Evolutionary conservation across 352 stramenopile species (phyloP).

Genomic region (Phytophthora sp.): DNA sequence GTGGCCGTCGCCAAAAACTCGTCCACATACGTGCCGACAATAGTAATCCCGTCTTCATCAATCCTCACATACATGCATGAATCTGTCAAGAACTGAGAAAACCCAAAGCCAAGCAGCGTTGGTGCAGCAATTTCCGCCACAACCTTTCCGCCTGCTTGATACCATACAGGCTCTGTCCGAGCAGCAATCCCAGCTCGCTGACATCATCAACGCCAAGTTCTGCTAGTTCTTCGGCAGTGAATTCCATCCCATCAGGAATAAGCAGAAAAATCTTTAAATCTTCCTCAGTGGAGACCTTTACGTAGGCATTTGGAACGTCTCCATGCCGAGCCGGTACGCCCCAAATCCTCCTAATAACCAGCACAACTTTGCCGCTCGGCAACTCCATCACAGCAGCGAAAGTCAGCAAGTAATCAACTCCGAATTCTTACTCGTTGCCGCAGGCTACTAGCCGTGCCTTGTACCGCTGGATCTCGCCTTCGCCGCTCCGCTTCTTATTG

Average conservation of each 20-base stretch:
- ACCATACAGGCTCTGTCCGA: slow-evolving; percentile 40
- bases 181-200: slow-evolving; percentile 17
- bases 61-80: slow-evolving; percentile 33
- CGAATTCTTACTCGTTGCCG: slow-evolving; percentile 22
- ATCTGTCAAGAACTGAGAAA: slow-evolving; percentile 32
- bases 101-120: slow-evolving; percentile 18
- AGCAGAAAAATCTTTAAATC: slow-evolving; percentile 29
- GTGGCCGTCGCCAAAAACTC: slow-evolving; percentile 40
- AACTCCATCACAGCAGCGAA: slow-evolving; percentile 43
- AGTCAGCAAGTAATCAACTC: slow-evolving; percentile 28
- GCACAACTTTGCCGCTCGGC: slow-evolving; percentile 24
- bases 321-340: slow-evolving; percentile 29
- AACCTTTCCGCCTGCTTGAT: slow-evolving; percentile 38
- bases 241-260: slow-evolving; percentile 33
- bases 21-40: slow-evolving; percentile 39
- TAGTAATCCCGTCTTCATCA: neutral
- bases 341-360: slow-evolving; percentile 23
- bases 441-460: too few species aligned
- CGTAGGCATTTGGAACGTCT: slow-evolving; percentile 44
- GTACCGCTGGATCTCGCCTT: too few species aligned
- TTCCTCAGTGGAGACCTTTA: slow-evolving; percentile 33
- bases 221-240: slow-evolving; percentile 21
- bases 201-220: slow-evolving; percentile 7
- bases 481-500: too few species aligned
- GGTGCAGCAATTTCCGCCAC: slow-evolving; percentile 38